A percentile compares a stretch with the other conserved stretches of the same genome.
These are phyloP conservation scores for Nidula microcarpa DNA, from an alignment of 768 basidiomycete species.

Conservation along the genomic window DNA sequence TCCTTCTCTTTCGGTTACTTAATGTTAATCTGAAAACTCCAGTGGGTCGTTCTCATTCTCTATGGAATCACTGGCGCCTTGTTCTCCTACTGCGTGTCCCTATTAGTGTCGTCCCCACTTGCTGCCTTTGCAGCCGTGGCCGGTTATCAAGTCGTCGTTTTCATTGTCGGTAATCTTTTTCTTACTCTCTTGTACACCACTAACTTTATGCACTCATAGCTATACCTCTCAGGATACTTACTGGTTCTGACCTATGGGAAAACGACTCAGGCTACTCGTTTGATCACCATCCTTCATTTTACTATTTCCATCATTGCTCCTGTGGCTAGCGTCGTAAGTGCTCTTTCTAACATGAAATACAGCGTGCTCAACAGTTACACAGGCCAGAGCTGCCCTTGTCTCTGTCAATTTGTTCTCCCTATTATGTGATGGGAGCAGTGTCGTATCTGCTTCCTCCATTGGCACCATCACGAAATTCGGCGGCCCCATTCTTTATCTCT, in stretches of 20 bases:
- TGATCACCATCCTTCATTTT: conserved; percentile 69
- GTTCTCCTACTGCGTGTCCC: conserved; percentile 64
- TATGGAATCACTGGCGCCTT: conserved; percentile 69
- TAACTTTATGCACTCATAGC: conserved; percentile 24
- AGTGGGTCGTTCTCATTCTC: conserved; percentile 72
- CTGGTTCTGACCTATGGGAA: conserved; percentile 72
- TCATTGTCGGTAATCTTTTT: conserved; percentile 45
- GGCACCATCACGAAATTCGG: conserved; percentile 61
- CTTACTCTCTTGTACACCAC: background rate
- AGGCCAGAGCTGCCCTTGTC: conserved; percentile 64
- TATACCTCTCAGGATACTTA: conserved; percentile 67
- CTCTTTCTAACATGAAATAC: background rate
- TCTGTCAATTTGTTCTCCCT: conserved; percentile 65
- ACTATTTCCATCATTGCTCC: conserved; percentile 66
- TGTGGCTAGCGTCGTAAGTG: conserved; percentile 62
- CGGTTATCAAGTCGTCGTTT: conserved; percentile 72
- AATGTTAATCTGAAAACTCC: background rate
- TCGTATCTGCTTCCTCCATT: conserved; percentile 42
- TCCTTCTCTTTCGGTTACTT: background rate
- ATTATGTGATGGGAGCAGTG: conserved; percentile 55
- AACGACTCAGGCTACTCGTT: conserved; percentile 44
- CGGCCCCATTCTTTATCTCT: conserved; percentile 72
- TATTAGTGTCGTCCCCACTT: conserved; percentile 60
- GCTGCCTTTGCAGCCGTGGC: conserved; percentile 73
- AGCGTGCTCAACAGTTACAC: conserved; percentile 1